Evolutionary conservation across 768 basidiomycete species (phyloP).

Genomic region (Tricholoma sp.): DNA sequence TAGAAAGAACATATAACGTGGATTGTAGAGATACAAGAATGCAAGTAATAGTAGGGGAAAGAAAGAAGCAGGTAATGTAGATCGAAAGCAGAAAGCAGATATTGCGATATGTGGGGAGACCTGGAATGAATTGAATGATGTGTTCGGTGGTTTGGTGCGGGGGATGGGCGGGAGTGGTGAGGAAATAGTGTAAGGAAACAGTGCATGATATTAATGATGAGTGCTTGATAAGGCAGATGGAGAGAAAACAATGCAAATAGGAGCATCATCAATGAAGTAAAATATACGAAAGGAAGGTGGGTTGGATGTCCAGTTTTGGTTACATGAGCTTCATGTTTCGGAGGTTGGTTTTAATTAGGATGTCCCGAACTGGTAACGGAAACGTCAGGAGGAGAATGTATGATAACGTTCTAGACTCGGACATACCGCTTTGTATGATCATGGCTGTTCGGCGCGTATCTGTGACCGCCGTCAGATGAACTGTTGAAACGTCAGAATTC

Average conservation of each 20-base stretch:
- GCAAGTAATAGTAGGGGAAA: neutral
- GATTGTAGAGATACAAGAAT: neutral
- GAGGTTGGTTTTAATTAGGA: constrained; percentile 63
- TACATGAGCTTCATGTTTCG: constrained; percentile 52
- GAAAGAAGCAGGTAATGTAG: neutral
- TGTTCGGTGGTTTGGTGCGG: neutral
- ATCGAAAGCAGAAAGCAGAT: neutral
- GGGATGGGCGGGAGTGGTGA: neutral
- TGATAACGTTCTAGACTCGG: neutral
- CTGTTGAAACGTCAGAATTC: constrained; percentile 29
- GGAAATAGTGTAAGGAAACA: neutral
- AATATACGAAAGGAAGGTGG: neutral
- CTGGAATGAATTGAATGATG: neutral
- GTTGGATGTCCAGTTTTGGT: constrained; percentile 1
- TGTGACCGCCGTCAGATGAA: constrained; percentile 78
- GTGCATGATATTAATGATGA: neutral
- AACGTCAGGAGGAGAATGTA: constrained; percentile 1
- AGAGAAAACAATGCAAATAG: neutral
- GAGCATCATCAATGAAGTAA: constrained; percentile 5
- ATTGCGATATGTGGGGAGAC: neutral
- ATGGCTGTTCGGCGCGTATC: constrained; percentile 69
- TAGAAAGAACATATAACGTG: constrained; percentile 5
- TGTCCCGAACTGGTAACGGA: constrained; percentile 51
- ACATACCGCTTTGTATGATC: constrained; percentile 69
- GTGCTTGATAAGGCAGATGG: neutral